phyloP scores from a whole-genome alignment of 129 eudicot species.

The Calendula officinalis region DNA sequence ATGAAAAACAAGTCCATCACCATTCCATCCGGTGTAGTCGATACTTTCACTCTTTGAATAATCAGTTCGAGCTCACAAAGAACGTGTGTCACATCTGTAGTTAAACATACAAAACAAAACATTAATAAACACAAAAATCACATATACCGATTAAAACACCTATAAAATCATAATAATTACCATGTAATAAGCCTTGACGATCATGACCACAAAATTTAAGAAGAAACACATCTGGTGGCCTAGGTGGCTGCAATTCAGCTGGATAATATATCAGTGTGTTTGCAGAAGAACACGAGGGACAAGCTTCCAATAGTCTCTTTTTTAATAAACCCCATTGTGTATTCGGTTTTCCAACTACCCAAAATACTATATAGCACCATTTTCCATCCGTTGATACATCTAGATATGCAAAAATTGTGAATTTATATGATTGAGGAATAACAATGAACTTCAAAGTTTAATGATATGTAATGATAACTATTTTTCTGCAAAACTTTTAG shows the following conservation, averaged over 20 bases:
- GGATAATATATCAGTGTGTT: slow-evolving; percentile 62
- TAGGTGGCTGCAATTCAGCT: slow-evolving; percentile 61
- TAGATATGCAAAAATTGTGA: slow-evolving; percentile 19
- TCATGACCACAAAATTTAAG: slow-evolving; percentile 73
- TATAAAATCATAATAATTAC: slow-evolving; percentile 32
- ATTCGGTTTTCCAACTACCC: slow-evolving; percentile 59
- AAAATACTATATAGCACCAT: slow-evolving; percentile 87
- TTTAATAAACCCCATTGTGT: slow-evolving; percentile 75
- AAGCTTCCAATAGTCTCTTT: slow-evolving; percentile 73
- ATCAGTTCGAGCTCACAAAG: slow-evolving; percentile 78
- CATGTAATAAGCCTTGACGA: slow-evolving; percentile 76
- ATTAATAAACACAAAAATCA: neutral
- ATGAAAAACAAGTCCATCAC: slow-evolving; percentile 82
- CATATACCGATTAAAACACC: neutral
- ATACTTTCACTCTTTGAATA: slow-evolving; percentile 75
- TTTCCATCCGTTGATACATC: slow-evolving; percentile 94
- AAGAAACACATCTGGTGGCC: slow-evolving; percentile 80
- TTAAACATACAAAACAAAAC: slow-evolving; percentile 5
- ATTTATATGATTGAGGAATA: neutral
- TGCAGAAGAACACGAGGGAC: slow-evolving; percentile 85
- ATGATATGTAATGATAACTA: neutral
- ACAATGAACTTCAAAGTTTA: neutral
- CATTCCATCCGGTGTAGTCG: slow-evolving; percentile 89
- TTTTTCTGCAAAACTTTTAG: neutral
- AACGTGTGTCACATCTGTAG: slow-evolving; percentile 71